Evolutionary conservation across 2,329 filamentous ascomycete genomes (phyloP), one percentile per base, ranked within the genome.

Genomic region (Aspergillus sp.): DNA sequence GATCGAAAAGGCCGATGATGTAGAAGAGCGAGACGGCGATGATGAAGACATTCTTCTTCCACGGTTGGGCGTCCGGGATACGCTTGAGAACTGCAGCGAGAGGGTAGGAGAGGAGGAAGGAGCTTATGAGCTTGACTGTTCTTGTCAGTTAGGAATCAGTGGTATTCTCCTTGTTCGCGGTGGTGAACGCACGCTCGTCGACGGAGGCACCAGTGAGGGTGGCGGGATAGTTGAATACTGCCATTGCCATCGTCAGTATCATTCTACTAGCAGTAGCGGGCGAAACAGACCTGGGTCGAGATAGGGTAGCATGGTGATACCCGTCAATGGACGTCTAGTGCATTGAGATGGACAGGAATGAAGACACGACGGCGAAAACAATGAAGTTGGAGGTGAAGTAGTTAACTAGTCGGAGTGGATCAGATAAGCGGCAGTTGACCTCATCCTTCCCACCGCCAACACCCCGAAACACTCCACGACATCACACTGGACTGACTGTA

Each of bases 31-130:
- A 86, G 10, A 88, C 81, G 29, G 74, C 72, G 54, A 97, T 84
- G 51, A 85, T 88, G 68, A 96, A 97, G 10, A 83, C 63, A 66
- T 97, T 97, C 72, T 97, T 97, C 58, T 81, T 79, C 58, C 82
- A 82, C 46, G 91, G 91, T 44, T 85, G 82, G 42, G 80, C 72
- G 71, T 98, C 93, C 30, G 93, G 91, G 19, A 98, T 78, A 45
- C 93, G 81, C 69, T 98, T 98, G 6, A 98, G 77, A 28, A 94
- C 66, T 27, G 79, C 93, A 42, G 93, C 88, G 46, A 98, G 77
- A 2, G 93, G 93, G 63, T 94, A 98, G 7, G 93, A 97, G 35
- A 95, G 69, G 42, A 98, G 76, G 67, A 97, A 94, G 5, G 87
- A 88, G 64, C 83, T 83, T 59, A 96, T 85, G 57, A 97, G 85